Evolutionary conservation across 169 alveolate genomes (phyloP).

Genomic region (Condylostoma magnum): DNA sequence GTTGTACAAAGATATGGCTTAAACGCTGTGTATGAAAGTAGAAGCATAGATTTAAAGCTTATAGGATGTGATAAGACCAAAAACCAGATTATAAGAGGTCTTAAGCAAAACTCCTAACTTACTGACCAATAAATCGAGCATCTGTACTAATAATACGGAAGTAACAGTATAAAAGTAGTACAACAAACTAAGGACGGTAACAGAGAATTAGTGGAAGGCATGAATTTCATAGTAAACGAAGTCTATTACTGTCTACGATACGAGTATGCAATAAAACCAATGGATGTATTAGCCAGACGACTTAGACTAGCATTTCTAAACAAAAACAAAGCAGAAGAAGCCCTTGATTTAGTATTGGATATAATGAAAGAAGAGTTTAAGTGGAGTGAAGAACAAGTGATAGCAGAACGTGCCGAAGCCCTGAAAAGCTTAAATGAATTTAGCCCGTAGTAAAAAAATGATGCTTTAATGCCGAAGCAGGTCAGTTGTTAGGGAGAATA

Average conservation of each 20-base stretch:
- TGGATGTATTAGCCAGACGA: conserved; percentile 71
- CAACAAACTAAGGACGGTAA: conserved; percentile 29
- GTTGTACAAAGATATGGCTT: conserved; percentile 33
- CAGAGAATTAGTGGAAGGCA: conserved; percentile 38
- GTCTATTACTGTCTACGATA: conserved; percentile 43
- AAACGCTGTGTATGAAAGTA: conserved; percentile 19
- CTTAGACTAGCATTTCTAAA: conserved; percentile 54
- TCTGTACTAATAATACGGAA: conserved; percentile 53
- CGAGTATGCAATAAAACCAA: conserved; percentile 67
- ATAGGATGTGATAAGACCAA: conserved; percentile 4
- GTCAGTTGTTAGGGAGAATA: no score
- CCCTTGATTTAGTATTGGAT: conserved; percentile 40
- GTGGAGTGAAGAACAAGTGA: conserved; percentile 44
- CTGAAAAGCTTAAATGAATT: no score
- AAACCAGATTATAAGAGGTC: conserved; percentile 31
- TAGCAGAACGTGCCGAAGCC: conserved; percentile 31
- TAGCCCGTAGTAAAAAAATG: no score
- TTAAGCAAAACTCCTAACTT: conserved; percentile 36
- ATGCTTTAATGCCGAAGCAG: no score
- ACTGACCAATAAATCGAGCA: conserved; percentile 41
- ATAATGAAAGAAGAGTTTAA: conserved; percentile 62
- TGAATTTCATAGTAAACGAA: conserved; percentile 58
- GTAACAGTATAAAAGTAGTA: conserved; percentile 42
- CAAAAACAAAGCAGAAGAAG: conserved; percentile 30
- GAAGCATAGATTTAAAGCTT: conserved; percentile 12